Conservation (phyloP, 2,329 filamentous ascomycete species). For the Cladophialophora exuberans region DNA sequence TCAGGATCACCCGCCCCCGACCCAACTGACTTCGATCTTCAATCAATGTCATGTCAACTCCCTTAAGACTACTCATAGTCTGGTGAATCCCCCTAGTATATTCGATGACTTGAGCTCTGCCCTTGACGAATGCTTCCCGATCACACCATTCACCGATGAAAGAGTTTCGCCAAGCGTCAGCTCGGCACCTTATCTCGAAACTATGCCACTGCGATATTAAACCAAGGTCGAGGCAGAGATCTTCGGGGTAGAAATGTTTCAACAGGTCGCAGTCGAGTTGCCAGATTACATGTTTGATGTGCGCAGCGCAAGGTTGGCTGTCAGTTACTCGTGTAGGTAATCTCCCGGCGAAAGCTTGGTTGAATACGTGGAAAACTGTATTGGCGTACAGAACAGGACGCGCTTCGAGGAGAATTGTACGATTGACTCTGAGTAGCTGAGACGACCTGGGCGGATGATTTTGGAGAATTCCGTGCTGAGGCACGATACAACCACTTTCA, state of each 20-base stretch:
- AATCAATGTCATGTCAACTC: constrained; percentile 13
- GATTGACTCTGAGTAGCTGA: constrained; percentile 29
- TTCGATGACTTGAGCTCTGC: constrained; percentile 23
- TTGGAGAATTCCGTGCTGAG: constrained; percentile 8
- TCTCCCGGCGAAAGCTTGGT: constrained; percentile 27
- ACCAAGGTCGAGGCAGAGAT: constrained; percentile 14
- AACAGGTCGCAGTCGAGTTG: constrained; percentile 32
- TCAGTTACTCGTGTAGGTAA: constrained; percentile 23
- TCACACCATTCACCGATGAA: constrained; percentile 32
- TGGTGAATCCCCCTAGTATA: constrained; percentile 26
- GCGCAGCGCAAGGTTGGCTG: constrained; percentile 16
- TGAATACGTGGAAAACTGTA: constrained; percentile 28
- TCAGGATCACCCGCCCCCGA: constrained; percentile 27
- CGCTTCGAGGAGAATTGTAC: constrained; percentile 27
- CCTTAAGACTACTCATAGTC: constrained; percentile 20
- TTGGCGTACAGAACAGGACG: constrained; percentile 30
- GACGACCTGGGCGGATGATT: constrained; percentile 17
- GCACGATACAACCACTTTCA: constrained; percentile 23
- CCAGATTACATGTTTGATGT: constrained; percentile 30
- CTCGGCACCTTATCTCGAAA: constrained; percentile 30
- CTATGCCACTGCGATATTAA: constrained; percentile 18
- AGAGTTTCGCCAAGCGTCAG: constrained; percentile 29
- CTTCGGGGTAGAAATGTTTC: constrained; percentile 25
- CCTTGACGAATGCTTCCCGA: constrained; percentile 28
- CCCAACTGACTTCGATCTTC: constrained; percentile 30